Conservation (phyloP, 1,139 yeast species). For the Trichomonascaceae sp. region DNA sequence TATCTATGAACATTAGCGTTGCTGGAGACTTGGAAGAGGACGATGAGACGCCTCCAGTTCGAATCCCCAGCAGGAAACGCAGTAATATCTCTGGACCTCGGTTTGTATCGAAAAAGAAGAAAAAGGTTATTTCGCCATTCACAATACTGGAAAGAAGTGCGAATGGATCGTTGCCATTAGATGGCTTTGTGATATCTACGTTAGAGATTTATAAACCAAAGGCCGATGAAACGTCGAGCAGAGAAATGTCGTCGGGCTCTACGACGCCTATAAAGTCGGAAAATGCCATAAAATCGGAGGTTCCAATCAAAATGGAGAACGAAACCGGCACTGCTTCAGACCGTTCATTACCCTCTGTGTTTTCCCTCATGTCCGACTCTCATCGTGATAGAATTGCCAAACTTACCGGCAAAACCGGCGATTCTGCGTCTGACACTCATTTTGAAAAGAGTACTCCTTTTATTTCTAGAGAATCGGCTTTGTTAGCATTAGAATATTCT, state of each 20-base stretch:
- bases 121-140: background rate
- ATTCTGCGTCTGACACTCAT: background rate
- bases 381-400: constrained; percentile 1
- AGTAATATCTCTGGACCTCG: background rate
- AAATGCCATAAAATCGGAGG: background rate
- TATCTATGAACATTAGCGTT: constrained; percentile 3
- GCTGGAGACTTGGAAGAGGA: constrained; percentile 6
- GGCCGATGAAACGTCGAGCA: background rate
- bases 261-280: background rate
- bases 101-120: background rate
- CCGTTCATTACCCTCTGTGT: background rate
- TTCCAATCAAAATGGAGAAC: too few species aligned
- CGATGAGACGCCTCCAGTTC: background rate
- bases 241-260: too few species aligned
- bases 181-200: constrained; percentile 18
- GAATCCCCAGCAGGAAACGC: background rate
- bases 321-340: background rate
- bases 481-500: constrained; percentile 8
- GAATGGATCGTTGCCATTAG: constrained; percentile 20
- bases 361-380: constrained; percentile 1
- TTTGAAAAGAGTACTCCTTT: background rate
- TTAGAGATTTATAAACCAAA: constrained; percentile 5
- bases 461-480: constrained; percentile 3
- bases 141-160: constrained; percentile 10
- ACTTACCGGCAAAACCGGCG: background rate